Conservation (phyloP, 805 yeast species). For the Candida boleticola region DNA sequence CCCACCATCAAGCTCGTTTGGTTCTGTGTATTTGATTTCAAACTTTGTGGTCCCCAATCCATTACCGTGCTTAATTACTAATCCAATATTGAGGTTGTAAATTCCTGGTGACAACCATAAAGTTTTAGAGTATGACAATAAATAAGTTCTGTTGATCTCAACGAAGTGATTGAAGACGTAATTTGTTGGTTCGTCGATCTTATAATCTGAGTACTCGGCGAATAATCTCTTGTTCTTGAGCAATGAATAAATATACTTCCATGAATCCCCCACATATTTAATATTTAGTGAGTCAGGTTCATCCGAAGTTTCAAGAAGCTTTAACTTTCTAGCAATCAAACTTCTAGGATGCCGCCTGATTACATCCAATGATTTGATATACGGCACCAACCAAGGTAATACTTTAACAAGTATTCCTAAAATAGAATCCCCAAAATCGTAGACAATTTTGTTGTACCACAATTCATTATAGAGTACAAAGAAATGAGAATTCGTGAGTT, state of each 20-base stretch:
- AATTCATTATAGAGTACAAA: slow-evolving; percentile 50
- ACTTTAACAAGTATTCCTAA: slow-evolving; percentile 29
- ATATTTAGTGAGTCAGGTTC: background rate
- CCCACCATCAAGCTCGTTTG: slow-evolving; percentile 18
- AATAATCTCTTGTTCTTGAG: slow-evolving; percentile 51
- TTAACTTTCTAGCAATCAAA: slow-evolving; percentile 16
- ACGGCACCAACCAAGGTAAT: slow-evolving; percentile 36
- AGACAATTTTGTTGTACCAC: slow-evolving; percentile 38
- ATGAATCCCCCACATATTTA: slow-evolving; percentile 46
- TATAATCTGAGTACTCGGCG: slow-evolving; percentile 44
- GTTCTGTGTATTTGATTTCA: slow-evolving; percentile 31
- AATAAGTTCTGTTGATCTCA: slow-evolving; percentile 49
- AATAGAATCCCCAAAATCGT: slow-evolving; percentile 37
- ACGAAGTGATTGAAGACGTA: slow-evolving; percentile 44
- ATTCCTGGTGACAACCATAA: slow-evolving; percentile 48
- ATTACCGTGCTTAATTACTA: slow-evolving; percentile 50
- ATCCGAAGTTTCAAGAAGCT: background rate
- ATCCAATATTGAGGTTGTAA: slow-evolving; percentile 51
- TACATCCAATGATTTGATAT: slow-evolving; percentile 38
- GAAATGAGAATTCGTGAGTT: slow-evolving; percentile 39
- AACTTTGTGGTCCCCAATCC: slow-evolving; percentile 62
- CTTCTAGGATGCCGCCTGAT: slow-evolving; percentile 27
- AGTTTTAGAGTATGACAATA: slow-evolving; percentile 44
- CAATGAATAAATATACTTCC: slow-evolving; percentile 53
- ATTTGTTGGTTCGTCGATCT: slow-evolving; percentile 48